Conservation (phyloP, 2,329 filamentous ascomycete species). For the Trichoderma atrobrunneum region DNA sequence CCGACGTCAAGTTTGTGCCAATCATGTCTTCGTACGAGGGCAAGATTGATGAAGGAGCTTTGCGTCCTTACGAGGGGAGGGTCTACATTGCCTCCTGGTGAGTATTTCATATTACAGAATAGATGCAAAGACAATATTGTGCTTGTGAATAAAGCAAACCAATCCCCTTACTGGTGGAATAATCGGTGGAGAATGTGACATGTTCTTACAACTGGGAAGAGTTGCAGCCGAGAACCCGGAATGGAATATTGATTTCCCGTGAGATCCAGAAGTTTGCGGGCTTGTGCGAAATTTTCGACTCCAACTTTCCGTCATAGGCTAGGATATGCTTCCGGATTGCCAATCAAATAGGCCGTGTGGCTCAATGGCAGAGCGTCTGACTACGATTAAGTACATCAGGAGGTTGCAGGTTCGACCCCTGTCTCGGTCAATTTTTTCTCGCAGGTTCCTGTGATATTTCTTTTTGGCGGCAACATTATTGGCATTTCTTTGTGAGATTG, state of each 20-base stretch:
- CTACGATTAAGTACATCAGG: conserved; percentile 19
- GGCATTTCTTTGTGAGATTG: neutral
- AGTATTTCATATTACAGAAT: neutral
- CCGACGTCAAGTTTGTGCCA: conserved; percentile 25
- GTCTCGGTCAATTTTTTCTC: conserved; percentile 17
- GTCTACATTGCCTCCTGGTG: conserved; percentile 27
- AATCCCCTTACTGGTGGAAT: neutral
- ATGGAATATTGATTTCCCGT: neutral
- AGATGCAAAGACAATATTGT: neutral
- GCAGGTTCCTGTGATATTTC: neutral
- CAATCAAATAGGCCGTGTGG: conserved; percentile 15
- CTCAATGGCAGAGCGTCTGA: conserved; percentile 20
- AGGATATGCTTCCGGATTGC: neutral
- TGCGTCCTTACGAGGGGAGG: conserved; percentile 33
- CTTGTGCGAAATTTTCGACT: neutral
- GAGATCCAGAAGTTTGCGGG: neutral
- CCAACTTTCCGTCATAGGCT: neutral
- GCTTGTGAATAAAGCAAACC: neutral
- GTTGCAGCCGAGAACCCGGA: neutral
- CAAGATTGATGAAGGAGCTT: conserved; percentile 19
- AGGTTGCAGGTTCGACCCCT: conserved; percentile 20
- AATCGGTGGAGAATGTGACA: neutral
- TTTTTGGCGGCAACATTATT: neutral
- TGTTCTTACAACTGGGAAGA: neutral
- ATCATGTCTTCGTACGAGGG: conserved; percentile 30